A percentile compares a stretch with the other conserved stretches of the same genome.
Conservation (phyloP, 805 yeast species). For the Lipomyces starkeyi region DNA sequence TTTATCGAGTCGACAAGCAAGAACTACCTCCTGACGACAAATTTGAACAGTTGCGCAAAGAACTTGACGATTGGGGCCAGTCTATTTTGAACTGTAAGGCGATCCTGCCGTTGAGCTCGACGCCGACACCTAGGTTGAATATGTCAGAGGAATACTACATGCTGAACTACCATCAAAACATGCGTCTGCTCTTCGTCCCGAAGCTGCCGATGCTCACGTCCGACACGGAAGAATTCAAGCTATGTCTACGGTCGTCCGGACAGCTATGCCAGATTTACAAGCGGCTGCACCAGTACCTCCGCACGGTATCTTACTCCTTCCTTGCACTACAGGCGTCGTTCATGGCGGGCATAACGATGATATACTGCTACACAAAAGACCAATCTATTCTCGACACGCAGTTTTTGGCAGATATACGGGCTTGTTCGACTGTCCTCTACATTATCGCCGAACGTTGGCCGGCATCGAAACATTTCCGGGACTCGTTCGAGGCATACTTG, state of each 20-base stretch:
- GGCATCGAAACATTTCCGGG: conserved; percentile 34
- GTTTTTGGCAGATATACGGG: conserved; percentile 32
- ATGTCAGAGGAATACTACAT: conserved; percentile 34
- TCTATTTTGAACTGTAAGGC: conserved; percentile 20
- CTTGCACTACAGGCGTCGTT: conserved; percentile 34
- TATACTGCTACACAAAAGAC: conserved; percentile 35
- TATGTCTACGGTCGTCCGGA: conserved; percentile 33
- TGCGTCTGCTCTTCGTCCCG: conserved; percentile 35
- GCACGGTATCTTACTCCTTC: conserved; percentile 33
- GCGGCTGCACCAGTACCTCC: conserved; percentile 32
- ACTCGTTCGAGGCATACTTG: conserved; percentile 32
- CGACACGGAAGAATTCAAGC: conserved; percentile 32
- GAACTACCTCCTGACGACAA: conserved; percentile 32
- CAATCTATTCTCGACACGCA: conserved; percentile 34
- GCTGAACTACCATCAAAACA: conserved; percentile 32
- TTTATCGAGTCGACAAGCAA: conserved; percentile 34
- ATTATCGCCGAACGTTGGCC: conserved; percentile 38
- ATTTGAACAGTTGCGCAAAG: conserved; percentile 22
- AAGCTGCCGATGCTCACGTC: conserved; percentile 32
- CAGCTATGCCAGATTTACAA: conserved; percentile 36
- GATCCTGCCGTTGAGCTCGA: conserved; percentile 25
- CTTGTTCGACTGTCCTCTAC: conserved; percentile 33
- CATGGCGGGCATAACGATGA: conserved; percentile 37
- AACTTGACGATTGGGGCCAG: conserved; percentile 32
- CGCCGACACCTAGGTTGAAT: conserved; percentile 28